Base-by-base conservation (phyloP, 306 rosid species). In the Medicago ruthenica region DNA sequence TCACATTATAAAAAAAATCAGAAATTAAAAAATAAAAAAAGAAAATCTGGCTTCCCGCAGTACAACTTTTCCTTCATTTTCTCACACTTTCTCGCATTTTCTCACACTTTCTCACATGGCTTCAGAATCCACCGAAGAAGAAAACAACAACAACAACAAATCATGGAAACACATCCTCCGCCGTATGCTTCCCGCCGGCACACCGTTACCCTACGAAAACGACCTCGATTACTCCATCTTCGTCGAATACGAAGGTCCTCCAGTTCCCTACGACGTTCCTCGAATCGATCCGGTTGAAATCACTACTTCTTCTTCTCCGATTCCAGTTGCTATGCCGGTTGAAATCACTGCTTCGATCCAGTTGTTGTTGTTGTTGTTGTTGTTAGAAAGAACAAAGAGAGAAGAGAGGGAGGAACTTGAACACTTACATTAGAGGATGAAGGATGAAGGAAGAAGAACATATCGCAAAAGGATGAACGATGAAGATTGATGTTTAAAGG, bases 141-240 rank as follows among this genome's bases (percentile, higher is more conserved):
- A 66, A 53, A 48, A 47, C 4, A n/a, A n/a, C n/a, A 41, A 41
- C 45, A 27, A 27, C 12, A 42, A 42, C 34, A 88, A 87, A 34
- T 69, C 83, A 17, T 92, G 98, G 96, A 83, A 82, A 77, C 83
- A 86, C 8, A 74, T 83, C 36, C 62, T 92, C 59, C 79, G 94
- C 57, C 90, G 87, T 79, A 90, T 92, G 97, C 87, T 92, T 0
- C 97, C 97, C 6, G 83, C 63, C 21, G 97, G 97, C 16, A 92
- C 94, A 0, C 94, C 96, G 14, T 57, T 92, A 10, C 98, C 98
- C 0, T 96, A 92, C 80, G 92, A 86, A 65, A 94, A 90, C 0
- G 94, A 92, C 8, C 96, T 92, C 34, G 96, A 92, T 41, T 90
- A 86, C 83, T 92, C 98, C 37, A 92, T 92, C 67, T 94, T 94